Percentiles rank a stretch among this genome's conserved stretches.
Conservation (phyloP, 2,329 filamentous ascomycete genomes). For the Drechslerella coelobrocha region DNA sequence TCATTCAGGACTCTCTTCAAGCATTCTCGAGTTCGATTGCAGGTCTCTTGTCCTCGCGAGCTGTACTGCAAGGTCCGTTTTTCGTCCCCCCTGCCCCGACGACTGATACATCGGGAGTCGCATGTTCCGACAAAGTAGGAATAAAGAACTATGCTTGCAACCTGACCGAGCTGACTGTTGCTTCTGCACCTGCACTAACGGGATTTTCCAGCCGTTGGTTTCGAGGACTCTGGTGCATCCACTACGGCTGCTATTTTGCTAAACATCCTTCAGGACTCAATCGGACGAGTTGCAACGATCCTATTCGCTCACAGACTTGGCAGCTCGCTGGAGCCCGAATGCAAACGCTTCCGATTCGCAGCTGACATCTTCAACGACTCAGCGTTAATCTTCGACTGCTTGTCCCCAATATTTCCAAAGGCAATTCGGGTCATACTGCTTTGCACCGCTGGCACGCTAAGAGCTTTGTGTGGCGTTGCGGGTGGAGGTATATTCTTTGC, state of each 20-base stretch:
- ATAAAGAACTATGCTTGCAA: conserved; percentile 7
- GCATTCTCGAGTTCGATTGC: conserved; percentile 85
- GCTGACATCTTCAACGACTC: conserved; percentile 89
- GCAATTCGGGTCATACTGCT: conserved; percentile 66
- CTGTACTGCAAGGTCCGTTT: conserved; percentile 72
- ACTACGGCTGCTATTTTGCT: conserved; percentile 82
- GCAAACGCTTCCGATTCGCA: conserved; percentile 85
- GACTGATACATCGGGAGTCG: conserved; percentile 17
- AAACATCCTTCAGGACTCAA: conserved; percentile 80
- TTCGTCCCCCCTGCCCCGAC: conserved; percentile 41
- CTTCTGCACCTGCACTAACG: conserved; percentile 20
- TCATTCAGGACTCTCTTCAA: conserved; percentile 72
- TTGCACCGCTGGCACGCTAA: conserved; percentile 67
- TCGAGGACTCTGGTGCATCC: conserved; percentile 78
- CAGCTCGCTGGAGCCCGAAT: conserved; percentile 83
- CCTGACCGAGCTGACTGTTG: conserved; percentile 11
- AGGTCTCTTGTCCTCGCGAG: conserved; percentile 77
- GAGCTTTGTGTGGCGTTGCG: conserved; percentile 83
- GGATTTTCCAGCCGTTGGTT: conserved; percentile 69
- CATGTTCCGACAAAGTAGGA: conserved; percentile 18
- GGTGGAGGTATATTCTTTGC: conserved; percentile 64
- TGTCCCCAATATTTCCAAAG: conserved; percentile 75
- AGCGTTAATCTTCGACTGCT: conserved; percentile 82
- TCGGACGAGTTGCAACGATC: conserved; percentile 82
- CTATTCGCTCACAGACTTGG: conserved; percentile 83